A percentile compares a stretch with the other conserved stretches of the same genome.
Evolutionary conservation across 257 asterid species (phyloP).

Genomic region (Scutellaria barbata): DNA sequence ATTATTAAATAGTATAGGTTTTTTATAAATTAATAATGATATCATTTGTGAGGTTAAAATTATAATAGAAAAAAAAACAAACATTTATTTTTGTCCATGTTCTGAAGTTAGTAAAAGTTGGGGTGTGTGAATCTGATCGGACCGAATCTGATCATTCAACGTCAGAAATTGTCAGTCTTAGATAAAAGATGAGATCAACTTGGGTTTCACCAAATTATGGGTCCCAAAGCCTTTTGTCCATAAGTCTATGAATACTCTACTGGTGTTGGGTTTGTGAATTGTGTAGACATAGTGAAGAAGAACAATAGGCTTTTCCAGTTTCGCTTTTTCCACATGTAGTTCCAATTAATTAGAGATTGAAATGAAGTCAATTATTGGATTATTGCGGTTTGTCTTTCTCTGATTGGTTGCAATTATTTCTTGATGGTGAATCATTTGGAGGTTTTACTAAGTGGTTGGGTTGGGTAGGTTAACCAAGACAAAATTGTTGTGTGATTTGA

Average conservation of each 20-base stretch:
- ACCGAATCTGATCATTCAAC: not conserved
- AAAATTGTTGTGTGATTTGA: not conserved
- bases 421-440: conserved; percentile 19
- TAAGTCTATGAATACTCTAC: not conserved
- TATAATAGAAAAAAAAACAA: not conserved
- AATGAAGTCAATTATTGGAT: not conserved
- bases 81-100: too few species aligned
- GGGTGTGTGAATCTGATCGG: not conserved
- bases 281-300: not conserved
- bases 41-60: not conserved
- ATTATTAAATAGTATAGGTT: too few species aligned
- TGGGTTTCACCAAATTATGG: conserved; percentile 38
- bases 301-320: not conserved
- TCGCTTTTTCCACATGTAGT: conserved; percentile 5
- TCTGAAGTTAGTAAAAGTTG: too few species aligned
- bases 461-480: not conserved
- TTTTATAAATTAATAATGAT: not conserved
- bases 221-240: conserved; percentile 30
- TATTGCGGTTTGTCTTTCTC: not conserved
- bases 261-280: not conserved
- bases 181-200: conserved; percentile 35
- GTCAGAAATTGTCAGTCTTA: conserved; percentile 33
- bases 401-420: conserved; percentile 12
- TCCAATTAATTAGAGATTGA: too few species aligned
- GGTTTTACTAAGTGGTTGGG: conserved; percentile 5